phyloP scores from a whole-genome alignment of 768 basidiomycete species.

The Rhizopogon vesiculosus region DNA sequence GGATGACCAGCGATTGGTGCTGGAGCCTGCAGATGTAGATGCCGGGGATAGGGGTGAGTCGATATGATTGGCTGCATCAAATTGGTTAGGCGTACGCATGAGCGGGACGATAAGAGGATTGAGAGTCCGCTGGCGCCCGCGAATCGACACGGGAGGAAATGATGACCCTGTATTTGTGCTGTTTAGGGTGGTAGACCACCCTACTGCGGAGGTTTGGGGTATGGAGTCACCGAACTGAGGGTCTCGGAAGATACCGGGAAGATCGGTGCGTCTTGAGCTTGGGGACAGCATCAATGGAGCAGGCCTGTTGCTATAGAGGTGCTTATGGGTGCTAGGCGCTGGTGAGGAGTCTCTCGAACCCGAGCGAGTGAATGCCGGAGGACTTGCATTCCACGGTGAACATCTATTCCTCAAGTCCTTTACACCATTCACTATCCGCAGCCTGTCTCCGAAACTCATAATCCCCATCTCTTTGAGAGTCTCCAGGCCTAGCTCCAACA shows the following conservation, averaged over 20 bases:
- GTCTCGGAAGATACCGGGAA: slow-evolving; percentile 71
- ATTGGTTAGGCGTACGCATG: slow-evolving; percentile 51
- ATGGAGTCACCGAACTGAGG: slow-evolving; percentile 51
- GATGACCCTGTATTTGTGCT: slow-evolving; percentile 37
- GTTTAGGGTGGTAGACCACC: slow-evolving; percentile 24
- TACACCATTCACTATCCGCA: slow-evolving; percentile 83
- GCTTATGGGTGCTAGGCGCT: slow-evolving; percentile 33
- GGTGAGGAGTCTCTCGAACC: slow-evolving; percentile 15
- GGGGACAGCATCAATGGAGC: slow-evolving; percentile 75
- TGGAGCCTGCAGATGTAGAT: slow-evolving; percentile 24
- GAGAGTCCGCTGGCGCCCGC: slow-evolving; percentile 28
- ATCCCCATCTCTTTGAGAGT: slow-evolving; percentile 91
- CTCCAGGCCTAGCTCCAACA: slow-evolving; percentile 85
- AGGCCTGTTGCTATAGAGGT: slow-evolving; percentile 61
- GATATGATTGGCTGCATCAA: slow-evolving; percentile 44
- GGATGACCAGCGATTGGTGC: slow-evolving; percentile 33
- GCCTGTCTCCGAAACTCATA: slow-evolving; percentile 82
- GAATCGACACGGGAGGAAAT: slow-evolving; percentile 54
- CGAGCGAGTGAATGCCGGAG: slow-evolving; percentile 16
- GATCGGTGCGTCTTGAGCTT: slow-evolving; percentile 47
- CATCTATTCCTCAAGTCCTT: slow-evolving; percentile 71
- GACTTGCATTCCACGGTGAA: slow-evolving; percentile 15
- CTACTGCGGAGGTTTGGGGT: slow-evolving; percentile 11
- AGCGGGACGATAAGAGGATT: slow-evolving; percentile 29
- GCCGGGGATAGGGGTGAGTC: slow-evolving; percentile 38